Base-by-base conservation (phyloP, 495 filamentous ascomycete species). In the Staphylotrichum longicolle region DNA sequence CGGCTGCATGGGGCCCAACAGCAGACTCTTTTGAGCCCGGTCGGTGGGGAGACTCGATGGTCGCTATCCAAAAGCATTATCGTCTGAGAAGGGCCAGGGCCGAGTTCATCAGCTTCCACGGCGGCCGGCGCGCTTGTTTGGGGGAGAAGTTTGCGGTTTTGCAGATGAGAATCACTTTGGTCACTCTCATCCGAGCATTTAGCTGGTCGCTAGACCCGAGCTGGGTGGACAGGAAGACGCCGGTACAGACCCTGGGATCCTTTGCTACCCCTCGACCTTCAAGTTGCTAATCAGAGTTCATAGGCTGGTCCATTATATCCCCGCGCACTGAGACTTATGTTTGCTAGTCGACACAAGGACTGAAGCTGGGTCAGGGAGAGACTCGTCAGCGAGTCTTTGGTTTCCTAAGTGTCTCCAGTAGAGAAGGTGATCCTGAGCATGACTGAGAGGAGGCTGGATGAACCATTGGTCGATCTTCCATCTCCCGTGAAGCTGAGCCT, bases 31-130 rank as follows among this genome's bases (percentile, higher is more conserved):
- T 66, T 34, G 54, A 58, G 11, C 63, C 63, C 7, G 12, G 32
- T 6, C 63, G 63, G 4, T 66, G 63, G 63, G 63, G 63, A 7
- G 54, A 39, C 41, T 46, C 47, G 10, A 4, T 48, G 4, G 50
- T 32, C 7, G 44, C 63, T 6, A 62, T 66, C 8, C 63, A 63
- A 27, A 63, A 59, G 27, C 62, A 62, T 44, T 70, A 65, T 48
- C 53, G 70, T 11, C 30, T 46, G 15, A 63, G 60, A 7, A 65
- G 58, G 9, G 60, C 61, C 32, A 62, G 52, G 51, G 68, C 66
- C 2, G 66, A 63, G 42, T 73, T 71, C 51, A 68, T 76, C 47
- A 65, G 65, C 20, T 76, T 76, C 59, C 70, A 76, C 44, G 74
- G 70, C 1, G 70, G 72, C 3, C 60, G 63, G 7, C 63, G 74